phyloP scores from a whole-genome alignment of 129 eudicot genomes.

The Escallonia rubra region DNA sequence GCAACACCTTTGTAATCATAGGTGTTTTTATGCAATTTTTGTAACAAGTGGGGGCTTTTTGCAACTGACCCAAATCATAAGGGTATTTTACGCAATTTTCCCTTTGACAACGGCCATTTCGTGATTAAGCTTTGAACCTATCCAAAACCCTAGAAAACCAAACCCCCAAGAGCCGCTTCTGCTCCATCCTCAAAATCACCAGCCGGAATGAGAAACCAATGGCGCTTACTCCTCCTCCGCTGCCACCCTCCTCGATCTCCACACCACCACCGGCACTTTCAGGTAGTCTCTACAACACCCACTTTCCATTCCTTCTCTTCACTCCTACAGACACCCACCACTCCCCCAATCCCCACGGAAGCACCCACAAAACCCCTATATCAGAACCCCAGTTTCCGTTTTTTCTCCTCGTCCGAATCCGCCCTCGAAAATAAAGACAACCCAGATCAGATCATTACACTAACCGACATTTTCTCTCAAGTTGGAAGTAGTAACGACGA shows the following conservation, averaged over 20 bases:
- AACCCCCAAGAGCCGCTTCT: background rate
- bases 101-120: too few species aligned
- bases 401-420: conserved; percentile 40
- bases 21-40: too few species aligned
- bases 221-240: conserved; percentile 72
- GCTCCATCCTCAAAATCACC: background rate
- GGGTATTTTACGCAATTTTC: too few species aligned
- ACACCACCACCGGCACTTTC: conserved; percentile 13
- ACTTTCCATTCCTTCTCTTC: conserved; percentile 22
- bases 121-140: too few species aligned
- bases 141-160: background rate
- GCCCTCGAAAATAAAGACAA: conserved; percentile 35
- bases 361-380: background rate
- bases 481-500: conserved; percentile 27
- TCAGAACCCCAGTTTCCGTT: conserved; percentile 22
- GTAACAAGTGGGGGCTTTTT: too few species aligned
- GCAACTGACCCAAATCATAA: too few species aligned
- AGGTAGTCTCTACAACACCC: conserved; percentile 27
- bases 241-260: conserved; percentile 19
- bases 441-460: conserved; percentile 17
- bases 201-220: conserved; percentile 68
- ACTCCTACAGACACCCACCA: conserved; percentile 12
- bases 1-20: too few species aligned
- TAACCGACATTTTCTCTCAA: conserved; percentile 50
- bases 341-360: background rate